Evolutionary conservation across 805 yeast genomes (phyloP), one percentile per base, ranked within the genome.

Genomic region (Hanseniaspora pseudoguilliermondii): DNA sequence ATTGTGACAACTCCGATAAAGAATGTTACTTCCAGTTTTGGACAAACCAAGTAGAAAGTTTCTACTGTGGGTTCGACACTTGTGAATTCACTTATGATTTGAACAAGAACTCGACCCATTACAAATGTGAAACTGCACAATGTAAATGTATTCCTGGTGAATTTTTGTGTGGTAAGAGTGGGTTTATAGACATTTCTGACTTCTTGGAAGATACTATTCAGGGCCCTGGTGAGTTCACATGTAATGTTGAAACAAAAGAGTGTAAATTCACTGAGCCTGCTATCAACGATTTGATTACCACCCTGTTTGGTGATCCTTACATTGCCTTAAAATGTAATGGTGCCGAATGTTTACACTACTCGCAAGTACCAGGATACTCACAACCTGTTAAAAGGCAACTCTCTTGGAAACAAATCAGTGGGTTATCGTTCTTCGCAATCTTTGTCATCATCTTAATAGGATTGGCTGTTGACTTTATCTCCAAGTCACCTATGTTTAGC

Each of bases 251-350:
- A 6, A 66, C 76, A 16, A 78, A 75, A 43, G 69, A 74, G 47
- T 93, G 98, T 71, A 74, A 74, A 48, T 93, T 93, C 64, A 83
- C 91, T 2, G 98, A 93, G 66, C 97, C 98, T 47, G 83, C 93
- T 55, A 91, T 93, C 97, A 86, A 93, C 70, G 95, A 86, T 60
- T 75, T 93, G 64, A 93, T 93, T 57, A 75, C 81, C 57, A 81
- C 87, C 8, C 95, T 93, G 2, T 93, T 93, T 71, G 98, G 98
- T n/a, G 98, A 93, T 66, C 86, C 91, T 1, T 77, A 81, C 61
- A 93, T 93, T 64, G 83, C 90, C 1, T 72, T 93, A 55, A 75
- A 78, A 47, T 93, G 98, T 70, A 70, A 72, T 9, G 81, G 95
- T 1, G 91, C 96, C 49, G 98, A 93, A 66, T 93, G 98, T 74